A percentile compares a stretch with the other conserved stretches of the same genome.
Evolutionary conservation across 371 early-diverging fungal genomes (phyloP).

Genomic region (Mucor sp.): DNA sequence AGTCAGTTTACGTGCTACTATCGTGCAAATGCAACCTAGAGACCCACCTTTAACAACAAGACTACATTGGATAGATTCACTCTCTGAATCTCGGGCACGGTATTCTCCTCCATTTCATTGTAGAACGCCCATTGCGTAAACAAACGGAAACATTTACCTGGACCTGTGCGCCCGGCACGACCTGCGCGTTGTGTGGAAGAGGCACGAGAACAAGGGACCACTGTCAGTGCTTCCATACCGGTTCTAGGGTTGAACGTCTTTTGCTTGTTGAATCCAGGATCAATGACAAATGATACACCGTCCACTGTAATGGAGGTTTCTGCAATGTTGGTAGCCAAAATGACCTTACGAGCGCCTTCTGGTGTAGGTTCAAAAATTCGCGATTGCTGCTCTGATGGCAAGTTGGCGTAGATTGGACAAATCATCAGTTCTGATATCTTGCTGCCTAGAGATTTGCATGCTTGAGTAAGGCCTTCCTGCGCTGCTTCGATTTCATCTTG

Average conservation of each 20-base stretch:
- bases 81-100: conserved; percentile 95
- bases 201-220: conserved; percentile 93
- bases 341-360: conserved; percentile 93
- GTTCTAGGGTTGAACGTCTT: conserved; percentile 92
- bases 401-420: conserved; percentile 94
- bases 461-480: conserved; percentile 80
- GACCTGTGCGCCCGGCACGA: conserved; percentile 96
- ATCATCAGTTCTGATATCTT: conserved; percentile 91
- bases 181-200: conserved; percentile 98
- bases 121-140: conserved; percentile 96
- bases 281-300: conserved; percentile 82
- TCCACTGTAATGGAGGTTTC: conserved; percentile 99
- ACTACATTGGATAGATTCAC: conserved; percentile 93
- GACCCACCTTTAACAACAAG: conserved; percentile 80
- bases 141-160: conserved; percentile 98
- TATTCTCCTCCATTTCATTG: conserved; percentile 93
- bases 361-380: conserved; percentile 98
- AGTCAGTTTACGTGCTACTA: background rate
- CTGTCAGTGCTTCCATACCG: conserved; percentile 96
- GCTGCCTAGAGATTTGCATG: conserved; percentile 83
- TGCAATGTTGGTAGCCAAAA: conserved; percentile 99
- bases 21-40: too few relatives aligned
- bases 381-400: conserved; percentile 92
- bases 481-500: conserved; percentile 99
- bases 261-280: conserved; percentile 96